Evolutionary conservation across 1,139 yeast species (phyloP), one percentile per base, ranked within the genome.

Genomic region (Candida buenavistaensis): DNA sequence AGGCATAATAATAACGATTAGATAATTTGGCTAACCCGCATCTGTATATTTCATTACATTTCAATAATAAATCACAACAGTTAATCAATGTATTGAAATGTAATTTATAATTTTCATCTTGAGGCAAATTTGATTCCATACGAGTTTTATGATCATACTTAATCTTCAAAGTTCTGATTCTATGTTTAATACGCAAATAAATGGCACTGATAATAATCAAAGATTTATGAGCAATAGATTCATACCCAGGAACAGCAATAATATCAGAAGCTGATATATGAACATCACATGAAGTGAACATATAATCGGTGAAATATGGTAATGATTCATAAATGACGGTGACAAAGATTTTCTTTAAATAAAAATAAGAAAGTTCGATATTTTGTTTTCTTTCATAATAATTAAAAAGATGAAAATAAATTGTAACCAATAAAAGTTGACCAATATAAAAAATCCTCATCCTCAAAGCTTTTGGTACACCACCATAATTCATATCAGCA

Each of bases 1-100:
- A 64, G 1, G 71, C 65, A 40, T 62, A 61, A 43, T 62, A 67
- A 41, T 66, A 65, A 24, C 68, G 45, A 27, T 55, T 55, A 25
- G 64, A 55, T 31, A 61, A 41, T 26, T 41, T 43, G 2, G 45
- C 45, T 24, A 49, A 40, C 3, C 43, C 34, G 12, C 48, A 50
- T 20, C 56, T 40, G 20, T 50, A 51, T 15, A 50, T 46, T 29
- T 52, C 52, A 3, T 47, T 45, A 21, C 55, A 51, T 32, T 50
- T 44, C 2, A 44, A 32, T 40, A 49, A 33, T 42, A 44, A 28
- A 37, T 45, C 30, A 41, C 40, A 24, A 42, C 50, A 34, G 33
- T 33, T 38, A 5, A 35, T 31, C 23, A 52, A 36, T 22, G 44
- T 40, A 36, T 48, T 37, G 44, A 40, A 40, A 35, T 40, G 42